A percentile compares a stretch with the other conserved stretches of the same genome.
These are phyloP conservation scores for Cyclocybe cylindracea DNA, from an alignment of 768 basidiomycete species.

Conservation along the genomic window DNA sequence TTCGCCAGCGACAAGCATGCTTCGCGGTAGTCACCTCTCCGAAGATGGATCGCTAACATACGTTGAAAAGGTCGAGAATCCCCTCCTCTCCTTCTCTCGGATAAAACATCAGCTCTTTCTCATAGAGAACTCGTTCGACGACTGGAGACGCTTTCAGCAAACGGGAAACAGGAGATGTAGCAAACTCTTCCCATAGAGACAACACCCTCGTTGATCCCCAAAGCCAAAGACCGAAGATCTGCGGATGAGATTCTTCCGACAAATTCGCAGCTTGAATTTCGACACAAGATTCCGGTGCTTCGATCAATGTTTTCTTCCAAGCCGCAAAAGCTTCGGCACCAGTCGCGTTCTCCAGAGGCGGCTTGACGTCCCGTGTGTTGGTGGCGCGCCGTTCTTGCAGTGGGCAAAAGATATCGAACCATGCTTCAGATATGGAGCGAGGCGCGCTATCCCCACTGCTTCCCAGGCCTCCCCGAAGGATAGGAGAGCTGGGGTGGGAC, in stretches of 20 bases:
- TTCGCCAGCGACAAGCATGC: constrained; percentile 42
- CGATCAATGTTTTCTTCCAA: constrained; percentile 37
- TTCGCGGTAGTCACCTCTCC: constrained; percentile 49
- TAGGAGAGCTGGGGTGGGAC: constrained; percentile 39
- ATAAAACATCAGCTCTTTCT: too few relatives aligned
- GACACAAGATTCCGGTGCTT: constrained; percentile 43
- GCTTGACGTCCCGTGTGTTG: constrained; percentile 40
- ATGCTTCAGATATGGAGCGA: constrained; percentile 43
- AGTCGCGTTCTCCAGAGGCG: constrained; percentile 23
- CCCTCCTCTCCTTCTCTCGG: too few relatives aligned
- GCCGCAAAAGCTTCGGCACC: constrained; percentile 38
- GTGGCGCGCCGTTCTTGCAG: constrained; percentile 34
- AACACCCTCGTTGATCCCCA: too few relatives aligned
- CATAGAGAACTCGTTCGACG: too few relatives aligned
- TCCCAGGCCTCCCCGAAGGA: constrained; percentile 42
- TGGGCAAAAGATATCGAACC: constrained; percentile 50
- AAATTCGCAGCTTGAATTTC: constrained; percentile 26
- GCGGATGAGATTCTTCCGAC: too few relatives aligned
- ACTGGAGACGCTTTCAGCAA: too few relatives aligned
- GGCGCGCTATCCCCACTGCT: constrained; percentile 33
- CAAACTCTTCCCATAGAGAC: too few relatives aligned
- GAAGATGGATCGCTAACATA: constrained; percentile 53
- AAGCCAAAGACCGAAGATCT: too few relatives aligned
- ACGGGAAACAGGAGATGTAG: too few relatives aligned
- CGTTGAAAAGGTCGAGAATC: constrained; percentile 31